Base-by-base conservation (phyloP, 192 early-diverging fungal genomes). In the Lobosporangium transversale region DNA sequence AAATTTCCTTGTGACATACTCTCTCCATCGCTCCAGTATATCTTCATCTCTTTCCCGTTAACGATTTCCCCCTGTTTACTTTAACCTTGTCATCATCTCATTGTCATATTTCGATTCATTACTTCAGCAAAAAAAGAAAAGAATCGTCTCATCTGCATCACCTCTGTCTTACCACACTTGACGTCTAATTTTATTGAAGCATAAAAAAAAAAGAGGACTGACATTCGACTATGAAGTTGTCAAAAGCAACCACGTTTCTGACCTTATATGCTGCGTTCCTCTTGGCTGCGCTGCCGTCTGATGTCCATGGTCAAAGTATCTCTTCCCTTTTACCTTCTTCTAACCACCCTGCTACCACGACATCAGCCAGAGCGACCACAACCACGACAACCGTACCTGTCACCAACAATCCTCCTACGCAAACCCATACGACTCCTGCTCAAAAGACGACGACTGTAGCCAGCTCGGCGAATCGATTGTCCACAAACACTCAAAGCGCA, bases 191-290 rank as follows among this genome's bases (percentile, higher is more conserved):
- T n/a, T n/a, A n/a, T n/a, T n/a, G n/a, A n/a, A n/a, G n/a, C n/a
- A n/a, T n/a, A n/a, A n/a, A n/a, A n/a, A n/a, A n/a, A n/a, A n/a
- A n/a, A n/a, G n/a, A n/a, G n/a, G n/a, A n/a, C n/a, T n/a, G n/a
- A n/a, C n/a, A n/a, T n/a, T n/a, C 45, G 10, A 51, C 15, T 45
- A 73, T 73, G 69, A 63, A 64, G 61, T 27, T 73, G n/a, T 73
- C 61, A 23, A 63, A 18, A 20, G 40, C 53, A 18, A 27, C 48
- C 0, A 32, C 47, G 14, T 29, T 64, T 11, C 29, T 64, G 27
- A 61, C 61, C 37, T 23, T 73, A 20, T 73, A 61, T 30, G 60
- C 61, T 3, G 29, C 55, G 37, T 43, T 55, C 0, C n/a, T 56
- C 12, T 32, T 71, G 26, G 44, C 40, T 31, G 9, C 53, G 4